Evolutionary conservation across 768 basidiomycete species (phyloP), one percentile per base, ranked within the genome.

Genomic region (Punctularia strigosozonata): DNA sequence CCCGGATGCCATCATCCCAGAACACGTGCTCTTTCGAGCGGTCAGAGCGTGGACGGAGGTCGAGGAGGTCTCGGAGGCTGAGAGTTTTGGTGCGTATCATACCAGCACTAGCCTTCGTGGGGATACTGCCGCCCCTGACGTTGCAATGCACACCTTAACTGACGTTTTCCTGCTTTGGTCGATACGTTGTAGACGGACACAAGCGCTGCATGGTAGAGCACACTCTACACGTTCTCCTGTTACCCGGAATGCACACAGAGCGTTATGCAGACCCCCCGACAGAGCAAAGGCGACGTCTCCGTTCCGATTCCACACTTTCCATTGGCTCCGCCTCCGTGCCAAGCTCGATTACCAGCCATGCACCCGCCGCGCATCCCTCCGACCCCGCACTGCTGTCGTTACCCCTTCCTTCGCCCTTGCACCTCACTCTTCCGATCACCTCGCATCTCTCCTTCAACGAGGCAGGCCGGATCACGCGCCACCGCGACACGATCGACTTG

Each of bases 401-500:
- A 24, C 64, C 68, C 25, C 48, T 79, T 14, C 75, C 79, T 1
- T 80, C 79, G 13, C 80, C 84, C 1, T 58, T 88, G n/a, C 80
- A 85, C 52, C 64, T 85, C 48, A 68, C 73, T 50, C 68, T 89
- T 4, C 80, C 69, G 34, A 71, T 87, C 36, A 67, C 81, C 41
- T 81, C 83, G 4, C 71, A 77, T 21, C 68, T 88, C 25, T 69
- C 72, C 23, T 85, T 89, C 58, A 87, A 87, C 57, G 85, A 87
- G 48, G 77, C 78, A 50, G 82, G 80, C n/a, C 72, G 69, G 43
- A 77, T 89, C 44, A 79, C 81, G 4, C 71, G 77, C 48, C 86
- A 90, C 53, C 71, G 82, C 21, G 86, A 88, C 50, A 66, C 82
- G 26, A 87, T 81, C 82, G 83, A 88, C 47, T 64, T 84, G 31